phyloP scores from a whole-genome alignment of 2,329 filamentous ascomycete species.

The Grosmannia clavigera region DNA sequence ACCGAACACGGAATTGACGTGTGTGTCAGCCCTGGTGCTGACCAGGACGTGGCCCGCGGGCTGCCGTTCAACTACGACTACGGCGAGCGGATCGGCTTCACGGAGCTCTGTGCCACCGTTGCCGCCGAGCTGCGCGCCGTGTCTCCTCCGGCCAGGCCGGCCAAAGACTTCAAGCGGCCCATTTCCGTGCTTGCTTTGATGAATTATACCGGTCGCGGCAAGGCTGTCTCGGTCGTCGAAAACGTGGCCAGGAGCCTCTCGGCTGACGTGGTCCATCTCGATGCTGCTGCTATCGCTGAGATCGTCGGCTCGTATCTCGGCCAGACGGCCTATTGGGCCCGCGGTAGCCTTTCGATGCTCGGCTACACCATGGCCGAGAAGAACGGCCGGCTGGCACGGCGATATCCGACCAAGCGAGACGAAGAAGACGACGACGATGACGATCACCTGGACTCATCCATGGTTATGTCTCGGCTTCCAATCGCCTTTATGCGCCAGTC shows the following conservation, averaged over 20 bases:
- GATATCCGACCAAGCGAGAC: constrained; percentile 14
- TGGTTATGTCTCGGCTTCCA: constrained; percentile 14
- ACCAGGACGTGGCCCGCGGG: constrained; percentile 4
- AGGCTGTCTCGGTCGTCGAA: constrained; percentile 17
- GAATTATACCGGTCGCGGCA: constrained; percentile 20
- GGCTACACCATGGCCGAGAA: constrained; percentile 44
- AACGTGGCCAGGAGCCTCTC: constrained; percentile 27
- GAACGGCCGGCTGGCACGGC: constrained; percentile 32
- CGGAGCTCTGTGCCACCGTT: constrained; percentile 21
- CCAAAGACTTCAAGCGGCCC: constrained; percentile 18
- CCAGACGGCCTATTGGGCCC: constrained; percentile 36
- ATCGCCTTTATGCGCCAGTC: constrained; percentile 7
- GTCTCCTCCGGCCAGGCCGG: constrained; percentile 3
- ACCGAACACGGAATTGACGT: background rate
- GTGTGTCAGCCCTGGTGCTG: background rate
- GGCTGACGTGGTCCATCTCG: constrained; percentile 56
- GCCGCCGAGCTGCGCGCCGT: constrained; percentile 19
- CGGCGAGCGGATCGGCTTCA: constrained; percentile 15
- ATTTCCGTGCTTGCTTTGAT: constrained; percentile 23
- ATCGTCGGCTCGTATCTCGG: constrained; percentile 59
- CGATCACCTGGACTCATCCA: constrained; percentile 19
- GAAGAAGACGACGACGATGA: constrained; percentile 21
- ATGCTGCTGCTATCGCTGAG: constrained; percentile 57
- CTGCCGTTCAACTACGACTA: constrained; percentile 1
- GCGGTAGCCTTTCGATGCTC: constrained; percentile 38